phyloP scores from a whole-genome alignment of 768 basidiomycete species.

The Tylopilus cervinicoccineus region DNA sequence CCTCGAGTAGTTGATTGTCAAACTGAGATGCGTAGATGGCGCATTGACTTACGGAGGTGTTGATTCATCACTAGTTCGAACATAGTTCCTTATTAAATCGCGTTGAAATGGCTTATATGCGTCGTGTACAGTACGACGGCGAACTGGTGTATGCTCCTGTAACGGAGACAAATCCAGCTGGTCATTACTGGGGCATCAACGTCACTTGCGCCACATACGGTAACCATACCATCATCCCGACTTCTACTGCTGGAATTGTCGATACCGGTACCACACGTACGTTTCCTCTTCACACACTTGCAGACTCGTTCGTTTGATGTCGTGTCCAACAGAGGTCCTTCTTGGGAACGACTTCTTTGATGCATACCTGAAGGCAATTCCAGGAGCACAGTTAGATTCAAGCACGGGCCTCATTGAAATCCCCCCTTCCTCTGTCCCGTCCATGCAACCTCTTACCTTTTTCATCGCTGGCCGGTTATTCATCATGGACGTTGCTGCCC shows the following conservation, averaged over 20 bases:
- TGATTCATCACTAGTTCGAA: conserved; percentile 15
- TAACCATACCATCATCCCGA: conserved; percentile 7
- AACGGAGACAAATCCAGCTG: conserved; percentile 23
- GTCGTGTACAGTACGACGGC: conserved; percentile 15
- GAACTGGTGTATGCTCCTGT: conserved; percentile 21
- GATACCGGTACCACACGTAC: conserved; percentile 27
- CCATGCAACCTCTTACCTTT: conserved; percentile 15
- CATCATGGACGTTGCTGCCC: conserved; percentile 16
- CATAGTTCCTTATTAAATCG: no score
- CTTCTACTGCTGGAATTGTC: conserved; percentile 26
- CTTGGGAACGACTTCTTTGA: conserved; percentile 19
- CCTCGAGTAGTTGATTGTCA: no score
- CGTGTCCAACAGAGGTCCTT: conserved; percentile 14
- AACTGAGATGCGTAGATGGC: conserved; percentile 17
- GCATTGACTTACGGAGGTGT: conserved; percentile 24
- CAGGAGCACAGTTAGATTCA: conserved; percentile 7
- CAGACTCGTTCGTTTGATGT: not conserved
- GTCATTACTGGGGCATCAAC: conserved; percentile 28
- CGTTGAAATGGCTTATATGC: not conserved
- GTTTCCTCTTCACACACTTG: not conserved
- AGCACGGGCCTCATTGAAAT: conserved; percentile 12
- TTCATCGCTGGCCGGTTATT: conserved; percentile 3
- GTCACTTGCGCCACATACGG: conserved; percentile 18
- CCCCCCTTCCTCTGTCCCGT: conserved; percentile 6
- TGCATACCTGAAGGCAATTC: conserved; percentile 11